Base-by-base conservation (phyloP, 257 asterid genomes). In the Linaria vulgaris region DNA sequence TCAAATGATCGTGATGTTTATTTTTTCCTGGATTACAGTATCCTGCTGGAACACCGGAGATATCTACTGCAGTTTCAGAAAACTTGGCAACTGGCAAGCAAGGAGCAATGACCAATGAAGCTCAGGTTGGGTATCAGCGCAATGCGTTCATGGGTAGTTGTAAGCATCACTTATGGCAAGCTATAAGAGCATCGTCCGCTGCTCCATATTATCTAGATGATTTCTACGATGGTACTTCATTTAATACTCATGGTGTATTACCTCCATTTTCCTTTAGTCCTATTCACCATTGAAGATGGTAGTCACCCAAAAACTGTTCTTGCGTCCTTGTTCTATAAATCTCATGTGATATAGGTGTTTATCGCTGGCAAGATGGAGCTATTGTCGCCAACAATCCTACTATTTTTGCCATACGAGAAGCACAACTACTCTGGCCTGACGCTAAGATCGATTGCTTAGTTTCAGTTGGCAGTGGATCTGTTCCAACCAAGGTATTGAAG, bases 311-410 rank as follows among this genome's bases (percentile, higher is more conserved):
- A 60, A 73, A 61, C 57, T 58, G 67, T 72, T n/a, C 45, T 57
- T 45, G 30, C 61, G 53, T 72, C 67, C 59, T 56, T 20, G 12
- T 19, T 70, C 57, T 50, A 65, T 58, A 19, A 56, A 27, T 34
- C 14, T 56, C 64, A 34, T 61, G 67, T 59, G 76, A 63, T 23
- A 16, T 76, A 94, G 99, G 95, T 67, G 67, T 68, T 63, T 62
- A 76, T 75, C 97, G 97, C 72, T 94, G 96, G 96, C 99, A 90
- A 84, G 99, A 94, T 83, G 99, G 99, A 72, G 99, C 99, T 62
- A 94, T 94, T 75, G 97, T 94, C 45, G 99, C 99, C 41, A 94
- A 94, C 61, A 94, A 94, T 78, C 99, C 99, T 64, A 90, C 99
- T 66, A 83, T 90, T 69, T 90, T 94, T 31, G 91, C 95, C 62